Conservation (phyloP, 2,329 filamentous ascomycete genomes). For the Penicillium fuscoglaucum region DNA sequence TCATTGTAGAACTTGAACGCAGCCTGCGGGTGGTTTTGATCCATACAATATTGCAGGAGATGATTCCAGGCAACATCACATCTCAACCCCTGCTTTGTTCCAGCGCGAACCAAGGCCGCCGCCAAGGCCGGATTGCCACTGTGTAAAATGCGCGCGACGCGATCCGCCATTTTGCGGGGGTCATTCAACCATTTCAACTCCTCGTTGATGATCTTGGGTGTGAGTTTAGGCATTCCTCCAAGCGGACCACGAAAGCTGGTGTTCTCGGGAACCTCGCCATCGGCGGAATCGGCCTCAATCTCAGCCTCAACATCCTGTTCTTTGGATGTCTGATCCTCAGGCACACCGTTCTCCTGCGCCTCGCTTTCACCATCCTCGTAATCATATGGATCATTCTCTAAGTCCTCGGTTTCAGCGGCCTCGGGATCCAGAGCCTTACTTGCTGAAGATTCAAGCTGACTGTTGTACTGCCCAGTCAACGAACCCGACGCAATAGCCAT, state of each 20-base stretch:
- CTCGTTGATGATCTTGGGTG: conserved; percentile 44
- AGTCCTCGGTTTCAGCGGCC: not conserved
- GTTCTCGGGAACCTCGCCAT: not conserved
- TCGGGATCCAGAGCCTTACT: conserved; percentile 1
- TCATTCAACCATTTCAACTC: conserved; percentile 67
- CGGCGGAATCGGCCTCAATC: not conserved
- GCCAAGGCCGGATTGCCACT: conserved; percentile 66
- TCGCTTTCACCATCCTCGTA: not conserved
- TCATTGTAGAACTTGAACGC: conserved; percentile 89
- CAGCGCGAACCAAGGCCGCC: conserved; percentile 64
- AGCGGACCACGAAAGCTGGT: not conserved
- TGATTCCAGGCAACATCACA: conserved; percentile 85
- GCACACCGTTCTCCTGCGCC: not conserved
- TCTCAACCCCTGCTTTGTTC: conserved; percentile 61
- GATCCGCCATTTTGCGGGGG: conserved; percentile 69
- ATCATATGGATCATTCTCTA: not conserved
- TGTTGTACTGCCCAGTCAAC: not conserved
- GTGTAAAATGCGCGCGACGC: conserved; percentile 62
- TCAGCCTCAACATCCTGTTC: not conserved
- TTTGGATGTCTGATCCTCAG: not conserved
- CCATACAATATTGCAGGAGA: conserved; percentile 70
- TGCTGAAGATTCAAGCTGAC: conserved; percentile 1
- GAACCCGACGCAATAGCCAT: conserved; percentile 11
- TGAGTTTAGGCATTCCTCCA: not conserved
- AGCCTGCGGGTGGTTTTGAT: conserved; percentile 57